phyloP scores from a whole-genome alignment of 2,329 filamentous ascomycete species.

The Keithomyces neogunnii region DNA sequence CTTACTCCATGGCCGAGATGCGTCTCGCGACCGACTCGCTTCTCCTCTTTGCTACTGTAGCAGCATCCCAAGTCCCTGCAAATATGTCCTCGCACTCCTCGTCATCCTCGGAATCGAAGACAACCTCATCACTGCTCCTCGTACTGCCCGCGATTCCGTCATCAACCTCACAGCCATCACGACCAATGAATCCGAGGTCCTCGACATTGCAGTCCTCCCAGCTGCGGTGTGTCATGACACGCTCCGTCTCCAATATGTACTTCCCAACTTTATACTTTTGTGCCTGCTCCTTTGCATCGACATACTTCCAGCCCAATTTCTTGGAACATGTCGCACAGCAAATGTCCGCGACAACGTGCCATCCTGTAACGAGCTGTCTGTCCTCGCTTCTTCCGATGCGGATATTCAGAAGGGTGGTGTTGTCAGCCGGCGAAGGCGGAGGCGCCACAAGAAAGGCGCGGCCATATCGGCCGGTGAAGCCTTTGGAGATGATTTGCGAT shows the following conservation, averaged over 20 bases:
- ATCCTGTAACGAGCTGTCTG: constrained; percentile 52
- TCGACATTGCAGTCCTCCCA: constrained; percentile 36
- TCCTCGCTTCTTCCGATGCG: constrained; percentile 44
- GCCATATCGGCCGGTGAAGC: constrained; percentile 58
- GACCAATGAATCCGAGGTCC: constrained; percentile 5
- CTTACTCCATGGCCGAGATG: background rate
- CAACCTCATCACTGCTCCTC: constrained; percentile 25
- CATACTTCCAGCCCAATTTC: constrained; percentile 60
- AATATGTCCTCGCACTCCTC: constrained; percentile 62
- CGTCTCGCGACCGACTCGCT: constrained; percentile 24
- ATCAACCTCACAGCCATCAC: constrained; percentile 5
- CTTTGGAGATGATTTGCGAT: constrained; percentile 55
- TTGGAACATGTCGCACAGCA: constrained; percentile 45
- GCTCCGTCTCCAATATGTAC: constrained; percentile 56
- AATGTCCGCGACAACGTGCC: constrained; percentile 57
- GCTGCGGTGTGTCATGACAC: constrained; percentile 40
- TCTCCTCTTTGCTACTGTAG: constrained; percentile 38
- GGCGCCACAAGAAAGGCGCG: constrained; percentile 52
- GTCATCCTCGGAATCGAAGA: constrained; percentile 56
- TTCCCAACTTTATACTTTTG: constrained; percentile 63
- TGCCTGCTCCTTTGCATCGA: constrained; percentile 48
- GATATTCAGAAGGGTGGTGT: constrained; percentile 41
- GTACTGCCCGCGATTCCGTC: background rate
- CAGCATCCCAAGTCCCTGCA: constrained; percentile 51
- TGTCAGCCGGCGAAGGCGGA: constrained; percentile 14